Percentiles rank a stretch among this genome's conserved stretches.
Conservation (phyloP, 140 eudicot genomes). For the Senecio squalidus region DNA sequence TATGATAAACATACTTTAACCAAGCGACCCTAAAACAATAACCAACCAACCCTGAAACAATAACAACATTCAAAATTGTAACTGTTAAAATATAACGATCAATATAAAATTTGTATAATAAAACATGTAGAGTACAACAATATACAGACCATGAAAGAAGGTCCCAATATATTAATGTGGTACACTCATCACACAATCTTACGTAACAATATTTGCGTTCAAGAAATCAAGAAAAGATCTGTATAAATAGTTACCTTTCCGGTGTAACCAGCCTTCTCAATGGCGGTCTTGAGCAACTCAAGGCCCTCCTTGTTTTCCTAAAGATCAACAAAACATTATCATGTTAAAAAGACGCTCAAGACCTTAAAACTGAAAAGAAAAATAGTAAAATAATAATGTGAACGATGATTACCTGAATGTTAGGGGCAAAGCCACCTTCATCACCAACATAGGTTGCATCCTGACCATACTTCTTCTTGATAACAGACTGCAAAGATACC, state of each 20-base stretch:
- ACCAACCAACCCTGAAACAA: too few species aligned
- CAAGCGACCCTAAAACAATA: too few species aligned
- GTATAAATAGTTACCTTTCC: too few species aligned
- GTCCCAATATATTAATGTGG: slow-evolving; percentile 33
- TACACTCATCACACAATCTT: slow-evolving; percentile 34
- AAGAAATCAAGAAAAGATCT: too few species aligned
- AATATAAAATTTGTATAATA: slow-evolving; percentile 1
- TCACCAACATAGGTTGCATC: slow-evolving; percentile 99
- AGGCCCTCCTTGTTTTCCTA: slow-evolving; percentile 99
- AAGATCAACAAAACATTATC: slow-evolving; percentile 1
- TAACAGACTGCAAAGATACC: slow-evolving; percentile 71
- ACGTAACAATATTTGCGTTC: too few species aligned
- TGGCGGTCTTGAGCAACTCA: too few species aligned
- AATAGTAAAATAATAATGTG: not conserved
- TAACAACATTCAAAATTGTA: too few species aligned
- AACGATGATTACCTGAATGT: slow-evolving; percentile 58
- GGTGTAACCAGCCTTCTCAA: too few species aligned
- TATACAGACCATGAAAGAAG: slow-evolving; percentile 23
- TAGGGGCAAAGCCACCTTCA: slow-evolving; percentile 98
- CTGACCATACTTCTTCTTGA: slow-evolving; percentile 95
- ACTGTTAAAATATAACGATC: too few species aligned
- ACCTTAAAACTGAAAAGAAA: not conserved
- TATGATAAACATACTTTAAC: too few species aligned
- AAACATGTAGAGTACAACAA: slow-evolving; percentile 15
- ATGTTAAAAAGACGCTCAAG: not conserved